These are phyloP conservation scores for Trypanosomatidae sp. DNA, from an alignment of 208 protist genomes.

Conservation along the genomic window DNA sequence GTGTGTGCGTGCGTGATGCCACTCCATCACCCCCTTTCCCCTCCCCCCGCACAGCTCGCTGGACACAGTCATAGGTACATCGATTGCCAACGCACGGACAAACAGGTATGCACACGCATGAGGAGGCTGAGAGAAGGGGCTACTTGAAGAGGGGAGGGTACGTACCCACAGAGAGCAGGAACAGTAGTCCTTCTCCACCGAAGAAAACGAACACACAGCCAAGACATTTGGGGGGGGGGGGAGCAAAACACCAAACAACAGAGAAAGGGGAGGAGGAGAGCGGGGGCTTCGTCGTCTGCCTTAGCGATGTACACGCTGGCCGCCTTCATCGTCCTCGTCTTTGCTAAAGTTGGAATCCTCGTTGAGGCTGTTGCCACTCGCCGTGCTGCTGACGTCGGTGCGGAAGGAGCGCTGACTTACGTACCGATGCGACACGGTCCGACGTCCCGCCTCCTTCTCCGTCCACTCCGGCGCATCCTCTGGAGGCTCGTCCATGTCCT, in stretches of 20 bases:
- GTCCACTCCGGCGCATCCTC: constrained; percentile 44
- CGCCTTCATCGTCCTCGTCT: background rate
- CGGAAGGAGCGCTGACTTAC: constrained; percentile 28
- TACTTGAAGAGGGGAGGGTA: too few relatives aligned
- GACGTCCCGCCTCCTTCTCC: constrained; percentile 19
- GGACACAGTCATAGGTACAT: too few relatives aligned
- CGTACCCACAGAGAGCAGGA: background rate
- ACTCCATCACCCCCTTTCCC: too few relatives aligned
- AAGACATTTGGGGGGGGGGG: constrained; percentile 3
- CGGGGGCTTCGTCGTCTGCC: background rate
- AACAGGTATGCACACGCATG: background rate
- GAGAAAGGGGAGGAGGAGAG: background rate
- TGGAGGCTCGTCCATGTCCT: constrained; percentile 49
- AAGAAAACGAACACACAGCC: constrained; percentile 9
- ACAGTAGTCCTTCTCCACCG: background rate
- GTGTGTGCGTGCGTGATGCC: too few relatives aligned
- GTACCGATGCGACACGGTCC: constrained; percentile 23
- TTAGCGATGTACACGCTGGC: background rate
- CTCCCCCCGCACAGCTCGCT: too few relatives aligned
- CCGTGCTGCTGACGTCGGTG: background rate
- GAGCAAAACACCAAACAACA: background rate
- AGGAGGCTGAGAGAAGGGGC: constrained; percentile 7
- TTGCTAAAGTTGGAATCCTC: background rate
- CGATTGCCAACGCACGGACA: too few relatives aligned
- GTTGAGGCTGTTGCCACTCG: background rate